phyloP scores from a whole-genome alignment of 208 protist species.

The Wallacemonas collosoma region DNA sequence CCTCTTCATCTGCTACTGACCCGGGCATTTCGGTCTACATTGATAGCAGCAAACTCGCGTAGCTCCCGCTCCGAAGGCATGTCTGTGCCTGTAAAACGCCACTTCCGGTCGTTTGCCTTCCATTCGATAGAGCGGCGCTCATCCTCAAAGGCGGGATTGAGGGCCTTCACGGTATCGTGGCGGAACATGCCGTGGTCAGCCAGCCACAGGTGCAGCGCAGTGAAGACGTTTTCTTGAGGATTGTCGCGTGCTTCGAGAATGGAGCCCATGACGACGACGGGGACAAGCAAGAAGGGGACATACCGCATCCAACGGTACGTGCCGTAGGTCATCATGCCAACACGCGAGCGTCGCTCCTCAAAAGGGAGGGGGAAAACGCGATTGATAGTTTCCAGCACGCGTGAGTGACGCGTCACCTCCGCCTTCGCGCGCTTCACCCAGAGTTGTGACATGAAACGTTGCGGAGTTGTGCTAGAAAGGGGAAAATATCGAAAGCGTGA shows the following conservation, averaged over 20 bases:
- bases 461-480: neutral
- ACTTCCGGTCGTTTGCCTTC: constrained; percentile 89
- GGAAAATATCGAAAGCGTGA: neutral
- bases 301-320: constrained; percentile 86
- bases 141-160: constrained; percentile 87
- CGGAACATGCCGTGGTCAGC: constrained; percentile 87
- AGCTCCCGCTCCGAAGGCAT: constrained; percentile 80
- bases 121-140: constrained; percentile 79
- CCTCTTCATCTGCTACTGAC: neutral
- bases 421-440: constrained; percentile 90
- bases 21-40: constrained; percentile 59
- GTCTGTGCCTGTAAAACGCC: constrained; percentile 82
- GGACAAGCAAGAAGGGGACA: constrained; percentile 74
- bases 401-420: constrained; percentile 82
- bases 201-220: constrained; percentile 83
- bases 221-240: constrained; percentile 88
- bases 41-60: constrained; percentile 87
- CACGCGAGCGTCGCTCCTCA: constrained; percentile 81
- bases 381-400: constrained; percentile 81
- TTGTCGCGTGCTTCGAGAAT: constrained; percentile 85
- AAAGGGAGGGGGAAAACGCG: constrained; percentile 86
- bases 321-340: constrained; percentile 85
- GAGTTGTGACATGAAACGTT: constrained; percentile 69
- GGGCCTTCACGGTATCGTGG: constrained; percentile 86
- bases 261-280: constrained; percentile 53